Conservation (phyloP, 352 stramenopile genomes). For the Phytopythium montanum region DNA sequence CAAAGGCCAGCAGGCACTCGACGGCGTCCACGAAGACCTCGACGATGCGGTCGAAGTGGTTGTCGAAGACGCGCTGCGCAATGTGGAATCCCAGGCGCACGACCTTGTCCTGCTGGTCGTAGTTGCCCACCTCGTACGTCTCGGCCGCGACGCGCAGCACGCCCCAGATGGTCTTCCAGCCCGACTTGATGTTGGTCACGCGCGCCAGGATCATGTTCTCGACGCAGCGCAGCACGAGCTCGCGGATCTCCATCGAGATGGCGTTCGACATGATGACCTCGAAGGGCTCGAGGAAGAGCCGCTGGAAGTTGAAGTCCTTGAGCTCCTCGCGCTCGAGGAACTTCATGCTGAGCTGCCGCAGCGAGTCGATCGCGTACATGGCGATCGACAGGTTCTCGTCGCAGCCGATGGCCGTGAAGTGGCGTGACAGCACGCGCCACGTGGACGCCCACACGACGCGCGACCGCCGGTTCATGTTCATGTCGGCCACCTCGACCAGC, state of each 20-base stretch:
- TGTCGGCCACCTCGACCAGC: conserved; percentile 99
- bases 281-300: conserved; percentile 98
- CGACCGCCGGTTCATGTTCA: conserved; percentile 97
- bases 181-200: conserved; percentile 86
- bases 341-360: conserved; percentile 99
- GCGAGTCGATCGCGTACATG: conserved; percentile 99
- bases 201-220: conserved; percentile 91
- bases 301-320: conserved; percentile 99
- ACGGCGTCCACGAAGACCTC: conserved; percentile 81
- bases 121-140: conserved; percentile 61
- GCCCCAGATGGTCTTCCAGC: conserved; percentile 94
- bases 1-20: conserved; percentile 77
- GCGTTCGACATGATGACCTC: conserved; percentile 91
- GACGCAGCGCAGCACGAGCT: conserved; percentile 90
- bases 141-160: conserved; percentile 88
- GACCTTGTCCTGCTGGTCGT: conserved; percentile 67
- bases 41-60: conserved; percentile 68
- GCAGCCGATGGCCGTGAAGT: conserved; percentile 97
- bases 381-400: conserved; percentile 96
- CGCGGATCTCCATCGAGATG: conserved; percentile 78
- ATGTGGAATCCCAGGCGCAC: conserved; percentile 85
- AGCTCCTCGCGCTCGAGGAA: conserved; percentile 99
- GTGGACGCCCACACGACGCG: conserved; percentile 98
- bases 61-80: conserved; percentile 79
- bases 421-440: conserved; percentile 95